A percentile compares a stretch with the other conserved stretches of the same genome.
These are phyloP conservation scores for Fusarium marasasianum DNA, from an alignment of 2,329 filamentous ascomycete species.

Conservation along the genomic window DNA sequence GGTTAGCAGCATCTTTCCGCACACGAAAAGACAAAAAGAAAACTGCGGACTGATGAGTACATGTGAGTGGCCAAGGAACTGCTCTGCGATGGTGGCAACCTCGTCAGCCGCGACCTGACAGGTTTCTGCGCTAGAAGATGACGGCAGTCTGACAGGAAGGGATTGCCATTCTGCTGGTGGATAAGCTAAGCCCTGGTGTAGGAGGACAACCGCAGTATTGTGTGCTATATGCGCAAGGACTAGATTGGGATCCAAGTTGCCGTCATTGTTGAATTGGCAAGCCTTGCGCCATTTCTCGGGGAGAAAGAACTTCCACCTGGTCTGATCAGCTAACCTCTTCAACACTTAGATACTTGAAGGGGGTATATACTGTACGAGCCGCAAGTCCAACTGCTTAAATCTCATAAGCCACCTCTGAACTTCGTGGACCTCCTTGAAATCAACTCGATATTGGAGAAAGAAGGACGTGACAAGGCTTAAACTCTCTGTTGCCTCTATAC, in stretches of 20 bases:
- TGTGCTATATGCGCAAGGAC: constrained; percentile 41
- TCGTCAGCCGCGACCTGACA: constrained; percentile 27
- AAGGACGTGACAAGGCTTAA: constrained; percentile 54
- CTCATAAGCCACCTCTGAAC: constrained; percentile 54
- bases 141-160: constrained; percentile 19
- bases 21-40: constrained; percentile 31
- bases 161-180: constrained; percentile 29
- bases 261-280: constrained; percentile 49
- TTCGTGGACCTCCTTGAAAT: constrained; percentile 49
- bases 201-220: constrained; percentile 38
- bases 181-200: constrained; percentile 39
- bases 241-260: constrained; percentile 55
- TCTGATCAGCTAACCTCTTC: constrained; percentile 18
- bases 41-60: constrained; percentile 26
- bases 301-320: constrained; percentile 58
- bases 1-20: constrained; percentile 24
- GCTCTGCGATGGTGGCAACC: constrained; percentile 17
- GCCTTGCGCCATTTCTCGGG: constrained; percentile 54
- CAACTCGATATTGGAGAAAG: constrained; percentile 53
- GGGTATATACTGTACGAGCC: constrained; percentile 49
- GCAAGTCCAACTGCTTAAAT: constrained; percentile 57
- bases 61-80: constrained; percentile 16
- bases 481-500: constrained; percentile 57
- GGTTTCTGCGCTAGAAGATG: constrained; percentile 27
- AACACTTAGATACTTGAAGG: fast-evolving